Evolutionary conservation across 768 basidiomycete species (phyloP).

Genomic region (Hortiboletus campestris): DNA sequence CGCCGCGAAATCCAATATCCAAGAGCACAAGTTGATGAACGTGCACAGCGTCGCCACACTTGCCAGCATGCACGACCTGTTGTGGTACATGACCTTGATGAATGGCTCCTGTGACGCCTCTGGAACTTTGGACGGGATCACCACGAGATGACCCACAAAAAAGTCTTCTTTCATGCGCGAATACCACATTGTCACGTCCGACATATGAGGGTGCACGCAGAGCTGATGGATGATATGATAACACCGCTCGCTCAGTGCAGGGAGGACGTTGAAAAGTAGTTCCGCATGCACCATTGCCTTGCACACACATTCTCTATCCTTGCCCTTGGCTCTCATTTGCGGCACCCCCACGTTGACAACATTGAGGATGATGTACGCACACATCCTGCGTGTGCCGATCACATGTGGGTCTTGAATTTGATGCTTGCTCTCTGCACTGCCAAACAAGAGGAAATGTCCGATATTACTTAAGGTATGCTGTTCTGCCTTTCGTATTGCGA

Average conservation of each 20-base stretch:
- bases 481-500: conserved; percentile 61
- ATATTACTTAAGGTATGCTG: conserved; percentile 78
- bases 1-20: conserved; percentile 81
- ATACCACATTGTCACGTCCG: conserved; percentile 79
- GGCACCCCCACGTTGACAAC: conserved; percentile 74
- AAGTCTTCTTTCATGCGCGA: conserved; percentile 86
- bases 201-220: conserved; percentile 83
- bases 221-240: conserved; percentile 83
- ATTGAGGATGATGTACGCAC: conserved; percentile 78
- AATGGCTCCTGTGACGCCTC: conserved; percentile 45
- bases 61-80: conserved; percentile 67
- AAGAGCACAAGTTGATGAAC: conserved; percentile 80
- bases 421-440: conserved; percentile 54
- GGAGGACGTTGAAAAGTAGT: conserved; percentile 63
- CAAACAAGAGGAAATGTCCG: conserved; percentile 85
- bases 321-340: conserved; percentile 44
- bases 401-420: conserved; percentile 79
- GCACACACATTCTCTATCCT: conserved; percentile 28
- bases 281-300: conserved; percentile 32
- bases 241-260: conserved; percentile 79
- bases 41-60: conserved; percentile 67
- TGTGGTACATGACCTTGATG: conserved; percentile 62
- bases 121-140: conserved; percentile 66
- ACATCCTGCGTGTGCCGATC: conserved; percentile 64
- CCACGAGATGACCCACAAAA: conserved; percentile 80